Base-by-base conservation (phyloP, 1,284 basidiomycete species). In the Rugosomyces carneus region DNA sequence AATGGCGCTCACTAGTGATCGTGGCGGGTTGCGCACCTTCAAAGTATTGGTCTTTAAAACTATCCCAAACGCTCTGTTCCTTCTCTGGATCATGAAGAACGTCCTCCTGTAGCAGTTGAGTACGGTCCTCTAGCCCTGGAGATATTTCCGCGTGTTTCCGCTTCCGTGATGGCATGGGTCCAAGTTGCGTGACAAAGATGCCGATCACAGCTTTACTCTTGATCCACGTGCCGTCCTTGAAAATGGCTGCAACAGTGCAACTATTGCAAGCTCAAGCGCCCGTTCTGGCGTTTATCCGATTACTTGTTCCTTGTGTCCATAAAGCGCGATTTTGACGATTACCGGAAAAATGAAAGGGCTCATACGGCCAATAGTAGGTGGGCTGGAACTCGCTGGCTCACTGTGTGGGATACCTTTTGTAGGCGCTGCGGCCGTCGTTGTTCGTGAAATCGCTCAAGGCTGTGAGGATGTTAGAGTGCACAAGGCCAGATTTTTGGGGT, bases 21-120 rank as follows among this genome's bases (percentile, higher is more conserved):
- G 5, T 23, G 21, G 21, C 40, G 16, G n/a, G 15, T 15, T 18
- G 45, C 65, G 37, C 37, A 78, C 85, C 78, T 76, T 90, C 89
- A 60, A 81, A 84, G 56, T 88, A 80, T 51, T 91, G 86, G 55
- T 88, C 86, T 51, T 79, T 76, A 60, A 92, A 80, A 19, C 78
- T 69, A 32, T 87, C 82, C 88, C 89, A 91, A 23, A 84, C 67
- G 37, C 77, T 76, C 47, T 71, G 72, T 57, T 84, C 81, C 60
- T 73, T 78, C 54, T 73, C 67, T 16, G 59, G 62, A 44, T 60
- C 60, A 21, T 60, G 51, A 34, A 34, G 10, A 10, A 5, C 3
- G 27, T 2, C 9, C 3, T 29, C 27, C 10, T 29, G 27, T 29
- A 13, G 3, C 21, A 23, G 27, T 3, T 49, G 41, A n/a, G 47